These are phyloP conservation scores for Sclerotinia trifoliorum DNA, from an alignment of 2,329 filamentous ascomycete species.

Conservation along the genomic window DNA sequence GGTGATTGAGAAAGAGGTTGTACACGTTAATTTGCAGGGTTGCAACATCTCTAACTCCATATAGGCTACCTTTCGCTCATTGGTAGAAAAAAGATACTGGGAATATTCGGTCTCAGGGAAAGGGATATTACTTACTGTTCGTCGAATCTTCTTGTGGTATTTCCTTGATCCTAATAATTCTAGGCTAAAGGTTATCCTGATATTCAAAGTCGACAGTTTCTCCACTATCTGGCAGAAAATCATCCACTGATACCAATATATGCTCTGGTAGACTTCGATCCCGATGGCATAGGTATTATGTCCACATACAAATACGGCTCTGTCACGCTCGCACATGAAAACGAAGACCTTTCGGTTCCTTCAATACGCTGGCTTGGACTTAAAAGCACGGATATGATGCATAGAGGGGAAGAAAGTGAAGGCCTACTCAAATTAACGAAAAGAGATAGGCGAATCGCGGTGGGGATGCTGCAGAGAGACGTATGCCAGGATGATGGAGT, in stretches of 20 bases:
- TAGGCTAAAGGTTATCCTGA: conserved; percentile 84
- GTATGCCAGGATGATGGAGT: conserved; percentile 34
- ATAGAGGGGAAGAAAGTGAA: conserved; percentile 8
- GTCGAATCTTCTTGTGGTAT: neutral
- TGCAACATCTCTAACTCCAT: conserved; percentile 30
- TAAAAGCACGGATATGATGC: conserved; percentile 37
- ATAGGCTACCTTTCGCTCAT: conserved; percentile 71
- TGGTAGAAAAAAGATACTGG: conserved; percentile 59
- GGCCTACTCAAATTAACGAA: conserved; percentile 17
- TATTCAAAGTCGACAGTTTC: conserved; percentile 64
- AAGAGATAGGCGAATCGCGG: conserved; percentile 55
- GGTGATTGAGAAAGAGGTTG: conserved; percentile 76
- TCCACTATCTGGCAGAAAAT: conserved; percentile 52
- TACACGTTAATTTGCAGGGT: neutral
- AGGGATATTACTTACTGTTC: conserved; percentile 66
- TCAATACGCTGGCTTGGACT: conserved; percentile 64
- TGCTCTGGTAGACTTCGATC: conserved; percentile 71
- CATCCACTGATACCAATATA: conserved; percentile 56
- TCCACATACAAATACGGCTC: conserved; percentile 73
- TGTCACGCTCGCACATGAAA: conserved; percentile 59
- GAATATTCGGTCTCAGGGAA: conserved; percentile 47
- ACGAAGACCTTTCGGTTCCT: conserved; percentile 47
- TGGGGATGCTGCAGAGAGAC: conserved; percentile 50
- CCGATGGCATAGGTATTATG: conserved; percentile 72
- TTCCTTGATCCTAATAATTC: neutral